These are phyloP conservation scores for Daedalea quercina DNA, from an alignment of 768 basidiomycete genomes.

Conservation along the genomic window DNA sequence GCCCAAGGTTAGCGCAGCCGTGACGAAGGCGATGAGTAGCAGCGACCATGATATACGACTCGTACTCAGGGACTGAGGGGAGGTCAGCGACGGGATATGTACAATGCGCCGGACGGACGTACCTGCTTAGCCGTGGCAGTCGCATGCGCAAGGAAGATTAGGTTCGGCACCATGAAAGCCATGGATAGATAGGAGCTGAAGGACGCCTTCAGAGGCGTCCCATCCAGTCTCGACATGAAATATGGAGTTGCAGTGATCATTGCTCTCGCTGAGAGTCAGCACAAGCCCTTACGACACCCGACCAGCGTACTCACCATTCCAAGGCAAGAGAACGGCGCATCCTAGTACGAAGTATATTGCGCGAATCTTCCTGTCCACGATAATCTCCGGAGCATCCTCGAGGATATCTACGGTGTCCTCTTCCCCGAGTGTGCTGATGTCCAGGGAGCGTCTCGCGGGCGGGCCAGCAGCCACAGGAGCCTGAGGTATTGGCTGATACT, in stretches of 20 bases:
- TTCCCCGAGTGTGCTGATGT: slow-evolving; percentile 4
- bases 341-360: slow-evolving; percentile 74
- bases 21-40: slow-evolving; percentile 44
- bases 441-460: slow-evolving; percentile 14
- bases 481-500: slow-evolving; percentile 40
- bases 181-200: slow-evolving; percentile 41
- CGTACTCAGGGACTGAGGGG: slow-evolving; percentile 50
- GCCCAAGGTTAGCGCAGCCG: slow-evolving; percentile 56
- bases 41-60: slow-evolving; percentile 48
- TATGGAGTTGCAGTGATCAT: slow-evolving; percentile 84
- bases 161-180: slow-evolving; percentile 52
- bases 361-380: slow-evolving; percentile 35
- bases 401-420: slow-evolving; percentile 6
- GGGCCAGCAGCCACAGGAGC: slow-evolving; percentile 24
- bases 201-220: slow-evolving; percentile 46
- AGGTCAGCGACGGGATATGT: neutral
- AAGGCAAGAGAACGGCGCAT: slow-evolving; percentile 74
- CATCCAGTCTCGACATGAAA: slow-evolving; percentile 63
- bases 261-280: slow-evolving; percentile 36
- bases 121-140: slow-evolving; percentile 66
- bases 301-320: slow-evolving; percentile 64
- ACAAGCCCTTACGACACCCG: neutral
- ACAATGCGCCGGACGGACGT: slow-evolving; percentile 18
- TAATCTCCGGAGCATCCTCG: neutral
- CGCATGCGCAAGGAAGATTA: slow-evolving; percentile 68